Evolutionary conservation across 192 early-diverging fungal species (phyloP).

Genomic region (Blastocladiella britannica): DNA sequence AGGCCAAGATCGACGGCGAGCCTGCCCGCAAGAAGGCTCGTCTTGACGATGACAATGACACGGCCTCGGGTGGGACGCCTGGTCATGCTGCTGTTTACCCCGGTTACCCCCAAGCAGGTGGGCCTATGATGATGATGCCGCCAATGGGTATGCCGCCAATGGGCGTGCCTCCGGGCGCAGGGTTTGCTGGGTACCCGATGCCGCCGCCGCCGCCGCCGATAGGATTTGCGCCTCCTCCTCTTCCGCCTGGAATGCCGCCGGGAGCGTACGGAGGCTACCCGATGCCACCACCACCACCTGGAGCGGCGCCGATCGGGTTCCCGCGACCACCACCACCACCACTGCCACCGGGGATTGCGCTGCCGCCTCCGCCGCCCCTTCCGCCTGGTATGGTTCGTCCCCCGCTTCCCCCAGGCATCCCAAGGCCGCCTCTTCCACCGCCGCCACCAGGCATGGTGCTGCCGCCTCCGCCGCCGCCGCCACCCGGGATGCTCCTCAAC

Average conservation of each 20-base stretch:
- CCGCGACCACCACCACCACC: no score
- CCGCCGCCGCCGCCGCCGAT: background rate
- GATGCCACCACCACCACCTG: background rate
- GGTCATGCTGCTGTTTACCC: no score
- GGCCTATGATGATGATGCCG: no score
- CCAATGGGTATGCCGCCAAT: background rate
- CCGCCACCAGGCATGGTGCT: background rate
- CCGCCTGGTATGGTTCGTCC: background rate
- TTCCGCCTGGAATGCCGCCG: background rate
- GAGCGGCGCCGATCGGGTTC: background rate
- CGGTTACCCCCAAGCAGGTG: no score
- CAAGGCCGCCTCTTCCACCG: no score
- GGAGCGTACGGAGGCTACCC: no score
- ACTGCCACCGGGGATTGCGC: background rate
- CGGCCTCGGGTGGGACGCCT: background rate
- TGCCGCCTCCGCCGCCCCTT: background rate
- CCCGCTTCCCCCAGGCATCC: no score
- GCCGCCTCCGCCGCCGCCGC: background rate
- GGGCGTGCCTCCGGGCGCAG: background rate
- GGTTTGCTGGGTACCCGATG: background rate
- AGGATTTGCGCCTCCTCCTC: background rate
- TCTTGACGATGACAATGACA: background rate
- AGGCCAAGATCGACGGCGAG: constrained; percentile 7
- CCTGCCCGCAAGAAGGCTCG: background rate
- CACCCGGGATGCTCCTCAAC: background rate